Evolutionary conservation across 805 yeast genomes (phyloP).

Genomic region (Metschnikowia sp.): DNA sequence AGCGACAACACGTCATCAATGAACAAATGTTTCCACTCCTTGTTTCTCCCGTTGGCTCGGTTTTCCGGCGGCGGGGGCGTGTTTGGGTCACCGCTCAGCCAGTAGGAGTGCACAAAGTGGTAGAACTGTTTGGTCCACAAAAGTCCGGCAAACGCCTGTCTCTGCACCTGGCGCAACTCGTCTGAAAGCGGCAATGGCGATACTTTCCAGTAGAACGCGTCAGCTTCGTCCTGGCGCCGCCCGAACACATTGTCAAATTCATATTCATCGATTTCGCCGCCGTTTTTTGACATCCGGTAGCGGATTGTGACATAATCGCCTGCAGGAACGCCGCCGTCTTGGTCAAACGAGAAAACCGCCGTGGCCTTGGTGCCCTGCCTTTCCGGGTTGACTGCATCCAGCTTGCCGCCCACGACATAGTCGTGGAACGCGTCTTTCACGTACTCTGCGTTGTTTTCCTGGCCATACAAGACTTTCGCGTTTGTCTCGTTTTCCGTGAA

Average conservation of each 20-base stretch:
- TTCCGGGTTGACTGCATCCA: slow-evolving; percentile 66
- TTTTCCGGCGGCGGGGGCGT: slow-evolving; percentile 73
- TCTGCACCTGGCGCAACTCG: slow-evolving; percentile 74
- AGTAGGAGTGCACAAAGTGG: slow-evolving; percentile 77
- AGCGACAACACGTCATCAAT: slow-evolving; percentile 82
- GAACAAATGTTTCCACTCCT: slow-evolving; percentile 85
- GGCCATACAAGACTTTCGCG: slow-evolving; percentile 60
- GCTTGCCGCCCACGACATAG: slow-evolving; percentile 58
- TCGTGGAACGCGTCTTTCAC: slow-evolving; percentile 94
- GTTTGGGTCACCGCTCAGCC: slow-evolving; percentile 83
- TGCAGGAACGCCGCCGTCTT: slow-evolving; percentile 74
- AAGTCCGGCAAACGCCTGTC: slow-evolving; percentile 93
- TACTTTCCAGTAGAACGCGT: slow-evolving; percentile 85
- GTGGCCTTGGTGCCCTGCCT: slow-evolving; percentile 75
- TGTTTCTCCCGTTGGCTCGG: slow-evolving; percentile 82
- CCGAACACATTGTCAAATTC: slow-evolving; percentile 67
- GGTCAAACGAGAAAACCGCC: slow-evolving; percentile 79
- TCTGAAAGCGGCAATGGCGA: slow-evolving; percentile 82
- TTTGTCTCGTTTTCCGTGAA: slow-evolving; percentile 93
- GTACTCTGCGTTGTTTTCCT: slow-evolving; percentile 54
- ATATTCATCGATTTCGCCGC: slow-evolving; percentile 60
- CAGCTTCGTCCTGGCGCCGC: slow-evolving; percentile 81
- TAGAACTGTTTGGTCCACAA: slow-evolving; percentile 93
- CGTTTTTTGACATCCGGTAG: slow-evolving; percentile 56
- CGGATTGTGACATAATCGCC: slow-evolving; percentile 85